These are phyloP conservation scores for Kluyveromyces siamensis DNA, from an alignment of 805 yeast species.

Conservation along the genomic window DNA sequence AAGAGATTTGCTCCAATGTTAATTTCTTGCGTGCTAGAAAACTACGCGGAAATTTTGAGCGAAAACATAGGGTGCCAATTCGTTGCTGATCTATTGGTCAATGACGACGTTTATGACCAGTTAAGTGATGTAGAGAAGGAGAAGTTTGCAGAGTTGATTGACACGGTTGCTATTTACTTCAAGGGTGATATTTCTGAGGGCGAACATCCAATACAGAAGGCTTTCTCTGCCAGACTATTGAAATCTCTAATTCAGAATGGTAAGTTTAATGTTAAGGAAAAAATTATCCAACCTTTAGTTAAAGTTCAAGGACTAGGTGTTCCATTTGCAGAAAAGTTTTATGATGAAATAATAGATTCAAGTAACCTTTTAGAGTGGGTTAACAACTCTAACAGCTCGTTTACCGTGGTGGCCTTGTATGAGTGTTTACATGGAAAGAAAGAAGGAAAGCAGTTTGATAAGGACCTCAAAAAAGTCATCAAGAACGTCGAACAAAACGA, in stretches of 20 bases:
- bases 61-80: conserved; percentile 80
- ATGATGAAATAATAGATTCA: conserved; percentile 42
- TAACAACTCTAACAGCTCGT: conserved; percentile 58
- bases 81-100: conserved; percentile 62
- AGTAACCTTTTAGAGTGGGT: conserved; percentile 59
- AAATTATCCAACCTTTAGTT: conserved; percentile 37
- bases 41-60: conserved; percentile 44
- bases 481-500: conserved; percentile 35
- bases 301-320: conserved; percentile 43
- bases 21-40: conserved; percentile 43
- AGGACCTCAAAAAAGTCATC: conserved; percentile 43
- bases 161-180: conserved; percentile 46
- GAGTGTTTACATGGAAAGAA: conserved; percentile 50
- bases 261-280: conserved; percentile 64
- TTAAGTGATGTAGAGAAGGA: conserved; percentile 25
- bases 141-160: conserved; percentile 42
- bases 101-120: conserved; percentile 37
- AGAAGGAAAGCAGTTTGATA: conserved; percentile 39
- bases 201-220: conserved; percentile 58
- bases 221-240: conserved; percentile 65
- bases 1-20: conserved; percentile 57
- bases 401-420: conserved; percentile 70
- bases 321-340: conserved; percentile 48
- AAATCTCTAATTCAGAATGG: conserved; percentile 78
- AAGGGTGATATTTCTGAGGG: conserved; percentile 61